Evolutionary conservation across 2,329 filamentous ascomycete species (phyloP), one percentile per base, ranked within the genome.

Genomic region (Botrytis cinerea): DNA sequence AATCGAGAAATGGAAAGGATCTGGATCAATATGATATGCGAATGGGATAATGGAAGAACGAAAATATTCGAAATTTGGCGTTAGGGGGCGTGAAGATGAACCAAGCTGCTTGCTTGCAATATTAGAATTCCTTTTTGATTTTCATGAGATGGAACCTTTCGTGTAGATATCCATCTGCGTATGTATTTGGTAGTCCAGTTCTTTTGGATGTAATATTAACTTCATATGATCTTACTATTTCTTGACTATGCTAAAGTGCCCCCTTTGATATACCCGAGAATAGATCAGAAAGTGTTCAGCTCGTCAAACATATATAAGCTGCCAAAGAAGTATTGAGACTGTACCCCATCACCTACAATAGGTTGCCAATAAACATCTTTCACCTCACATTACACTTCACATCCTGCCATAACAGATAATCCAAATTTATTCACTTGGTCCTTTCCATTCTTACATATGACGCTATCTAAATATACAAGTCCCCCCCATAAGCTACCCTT

Each of bases 61-160:
- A n/a, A 40, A 62, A 62, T 62, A 43, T n/a, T n/a, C 28, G 46
- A 70, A 40, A 70, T 25, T 46, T 40, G 68, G 68, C 68, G 68
- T 70, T 70, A 48, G 1, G 67, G 40, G 40, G 40, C 40, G 60
- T 62, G 60, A 40, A 32, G 45, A 43, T 20, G 25, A 35, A 46
- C 16, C 54, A 70, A 28, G 54, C 43, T 25, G 51, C 43, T 63
- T 38, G 40, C 59, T 63, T 70, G 40, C 68, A 70, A 46, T 48
- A 63, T 48, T 70, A 70, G 68, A 70, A 46, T 25, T 61, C 38
- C 8, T 40, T 28, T 68, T 63, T 63, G 12, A 35, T 62, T 62
- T 48, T 28, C 54, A 18, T 16, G 48, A 69, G 38, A 43, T 28
- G 64, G 38, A 32, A 32, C 25, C 12, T 12, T 22, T 57, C n/a